Evolutionary conservation across 257 asterid species (phyloP), one percentile per base, ranked within the genome.

Genomic region (Knoxia roxburghii): DNA sequence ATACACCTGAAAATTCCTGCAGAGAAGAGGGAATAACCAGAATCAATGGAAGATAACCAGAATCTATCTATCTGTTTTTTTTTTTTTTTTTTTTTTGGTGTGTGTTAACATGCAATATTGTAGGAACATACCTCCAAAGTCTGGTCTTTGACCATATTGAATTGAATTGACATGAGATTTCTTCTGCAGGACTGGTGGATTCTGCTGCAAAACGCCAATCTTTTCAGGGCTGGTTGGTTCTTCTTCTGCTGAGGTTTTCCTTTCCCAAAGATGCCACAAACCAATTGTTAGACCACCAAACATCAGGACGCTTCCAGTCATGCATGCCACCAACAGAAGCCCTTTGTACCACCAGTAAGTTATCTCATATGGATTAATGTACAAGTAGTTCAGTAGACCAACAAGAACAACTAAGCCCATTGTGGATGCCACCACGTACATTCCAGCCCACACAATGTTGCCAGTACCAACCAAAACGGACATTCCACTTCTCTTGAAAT

Each of bases 381-480:
- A 91, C n/a, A 71, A 64, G 9, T n/a, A 20, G 59, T 89, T 61
- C 43, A 84, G 39, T 73, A 87, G 72, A 15, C 75, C 82, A 74
- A 79, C 77, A 4, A 83, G 77, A 23, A 84, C 60, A 27, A 78
- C 83, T 37, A 87, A 65, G 37, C 98, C 98, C 18, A 84, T 20
- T 11, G 89, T 87, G 1, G 95, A 87, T 3, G 57, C 83, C 2
- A 77, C 32, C 20, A 89, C 72, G 27, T 91, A 91, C 26, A 81
- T 43, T 70, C 98, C 98, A 1, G 96, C 81, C 98, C 98, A 91
- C 65, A 87, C 4, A 12, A 89, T 43, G 79, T 86, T 79, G 11
- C 98, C 96, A 1, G 98, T 91, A 61, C 98, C 98, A 7, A 74
- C 95, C 85, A 91, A 61, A 60, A 75, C 87, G 0, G 96, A 91